These are phyloP conservation scores for Cryptosporidium muris DNA, from an alignment of 169 alveolate genomes.

Conservation along the genomic window DNA sequence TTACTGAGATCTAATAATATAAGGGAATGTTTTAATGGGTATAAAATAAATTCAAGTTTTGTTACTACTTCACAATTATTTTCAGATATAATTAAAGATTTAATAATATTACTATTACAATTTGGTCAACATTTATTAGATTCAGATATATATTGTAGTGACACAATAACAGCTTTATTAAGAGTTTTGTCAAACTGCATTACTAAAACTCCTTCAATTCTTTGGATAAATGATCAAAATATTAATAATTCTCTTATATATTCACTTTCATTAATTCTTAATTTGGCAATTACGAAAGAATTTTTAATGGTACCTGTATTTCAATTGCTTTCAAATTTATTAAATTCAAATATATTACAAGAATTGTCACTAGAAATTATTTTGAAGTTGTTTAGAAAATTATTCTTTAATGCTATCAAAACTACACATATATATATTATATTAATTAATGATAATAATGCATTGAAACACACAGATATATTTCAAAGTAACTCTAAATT, in stretches of 20 bases:
- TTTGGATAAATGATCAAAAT: slow-evolving; percentile 40
- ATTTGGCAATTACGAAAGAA: slow-evolving; percentile 2
- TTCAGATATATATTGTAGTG: slow-evolving; percentile 6
- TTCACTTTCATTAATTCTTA: slow-evolving; percentile 7
- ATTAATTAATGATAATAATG: background rate
- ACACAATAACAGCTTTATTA: slow-evolving; percentile 13
- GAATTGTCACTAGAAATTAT: background rate
- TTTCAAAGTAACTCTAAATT: background rate
- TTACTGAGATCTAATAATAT: slow-evolving; percentile 36
- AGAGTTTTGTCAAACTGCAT: slow-evolving; percentile 28
- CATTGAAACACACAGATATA: background rate
- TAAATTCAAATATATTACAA: slow-evolving; percentile 4
- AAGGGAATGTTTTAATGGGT: background rate
- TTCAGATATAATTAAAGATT: slow-evolving; percentile 5
- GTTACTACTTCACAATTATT: slow-evolving; percentile 32
- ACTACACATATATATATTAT: background rate
- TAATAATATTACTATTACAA: slow-evolving; percentile 1
- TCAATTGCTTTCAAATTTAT: slow-evolving; percentile 32
- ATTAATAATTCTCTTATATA: slow-evolving; percentile 6
- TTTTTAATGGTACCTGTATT: slow-evolving; percentile 35
- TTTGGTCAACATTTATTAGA: slow-evolving; percentile 13
- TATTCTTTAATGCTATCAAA: background rate
- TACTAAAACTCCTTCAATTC: slow-evolving; percentile 26
- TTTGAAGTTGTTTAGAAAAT: background rate
- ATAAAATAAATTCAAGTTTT: background rate